Percentiles rank a stretch among this genome's conserved stretches.
phyloP scores from a whole-genome alignment of 805 yeast genomes.

The Candida chauliodis region DNA sequence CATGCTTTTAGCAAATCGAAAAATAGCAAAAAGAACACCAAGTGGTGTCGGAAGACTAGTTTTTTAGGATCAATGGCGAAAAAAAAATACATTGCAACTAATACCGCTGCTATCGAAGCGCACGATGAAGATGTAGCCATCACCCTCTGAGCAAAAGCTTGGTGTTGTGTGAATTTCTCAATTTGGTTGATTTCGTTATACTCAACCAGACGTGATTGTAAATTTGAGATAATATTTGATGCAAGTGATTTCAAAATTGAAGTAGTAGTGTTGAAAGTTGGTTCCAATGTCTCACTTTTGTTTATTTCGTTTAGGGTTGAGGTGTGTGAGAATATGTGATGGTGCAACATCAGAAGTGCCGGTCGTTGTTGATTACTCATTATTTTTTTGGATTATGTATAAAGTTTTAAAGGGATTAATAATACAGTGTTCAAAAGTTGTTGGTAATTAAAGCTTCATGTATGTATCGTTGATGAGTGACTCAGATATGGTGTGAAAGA shows the following conservation, averaged over 20 bases:
- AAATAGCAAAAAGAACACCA: constrained; percentile 62
- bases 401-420: too few relatives aligned
- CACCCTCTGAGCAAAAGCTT: constrained; percentile 30
- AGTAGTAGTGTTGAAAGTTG: too few relatives aligned
- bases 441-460: neutral
- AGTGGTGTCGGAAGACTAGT: constrained; percentile 63
- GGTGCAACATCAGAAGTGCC: neutral
- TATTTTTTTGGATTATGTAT: neutral
- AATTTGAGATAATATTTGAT: neutral
- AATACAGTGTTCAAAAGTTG: too few relatives aligned
- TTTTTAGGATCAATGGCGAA: constrained; percentile 62
- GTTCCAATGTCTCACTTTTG: too few relatives aligned
- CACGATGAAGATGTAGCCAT: constrained; percentile 38
- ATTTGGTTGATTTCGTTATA: constrained; percentile 8
- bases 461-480: neutral
- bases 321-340: neutral
- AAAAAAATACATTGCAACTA: constrained; percentile 57
- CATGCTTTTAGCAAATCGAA: constrained; percentile 76
- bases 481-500: too few relatives aligned
- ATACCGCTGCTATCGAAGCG: constrained; percentile 43
- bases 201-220: neutral
- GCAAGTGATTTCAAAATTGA: neutral
- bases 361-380: neutral
- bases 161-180: constrained; percentile 23
- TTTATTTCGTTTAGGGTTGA: too few relatives aligned